phyloP scores from a whole-genome alignment of 1,284 basidiomycete species.

The Ceratobasidium sp. region DNA sequence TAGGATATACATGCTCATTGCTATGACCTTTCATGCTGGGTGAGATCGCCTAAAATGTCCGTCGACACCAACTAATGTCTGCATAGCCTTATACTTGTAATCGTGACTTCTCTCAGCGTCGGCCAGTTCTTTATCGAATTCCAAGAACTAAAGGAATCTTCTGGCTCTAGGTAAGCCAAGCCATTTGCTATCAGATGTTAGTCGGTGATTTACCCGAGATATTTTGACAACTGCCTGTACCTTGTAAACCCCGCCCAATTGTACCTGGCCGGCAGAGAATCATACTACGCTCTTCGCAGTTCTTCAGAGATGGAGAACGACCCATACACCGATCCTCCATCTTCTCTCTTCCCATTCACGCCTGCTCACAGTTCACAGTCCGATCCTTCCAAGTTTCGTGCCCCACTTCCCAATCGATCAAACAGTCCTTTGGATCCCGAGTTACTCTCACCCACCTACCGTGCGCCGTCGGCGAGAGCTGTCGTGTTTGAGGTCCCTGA shows the following conservation, averaged over 20 bases:
- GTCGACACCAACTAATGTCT: neutral
- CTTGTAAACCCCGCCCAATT: too few relatives aligned
- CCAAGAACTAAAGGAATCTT: conserved; percentile 49
- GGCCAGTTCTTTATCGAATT: conserved; percentile 68
- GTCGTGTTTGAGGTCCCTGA: neutral
- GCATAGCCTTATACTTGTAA: conserved; percentile 17
- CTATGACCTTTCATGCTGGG: conserved; percentile 74
- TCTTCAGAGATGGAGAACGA: conserved; percentile 32
- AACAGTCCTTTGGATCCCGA: neutral
- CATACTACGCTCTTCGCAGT: conserved; percentile 19
- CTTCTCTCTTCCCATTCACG: conserved; percentile 15
- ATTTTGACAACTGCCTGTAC: too few relatives aligned
- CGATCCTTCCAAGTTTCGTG: neutral
- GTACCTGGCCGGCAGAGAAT: neutral
- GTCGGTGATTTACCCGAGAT: neutral
- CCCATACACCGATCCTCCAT: conserved; percentile 17
- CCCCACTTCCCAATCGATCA: neutral
- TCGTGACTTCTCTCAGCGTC: conserved; percentile 65
- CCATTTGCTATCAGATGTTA: neutral
- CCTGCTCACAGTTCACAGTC: neutral
- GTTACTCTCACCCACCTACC: conserved; percentile 20
- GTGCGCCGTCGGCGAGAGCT: neutral
- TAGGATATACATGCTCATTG: conserved; percentile 71
- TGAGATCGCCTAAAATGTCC: conserved; percentile 53
- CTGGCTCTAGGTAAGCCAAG: neutral